phyloP scores from a whole-genome alignment of 2,329 filamentous ascomycete genomes.

The Cladosporium halotolerans region DNA sequence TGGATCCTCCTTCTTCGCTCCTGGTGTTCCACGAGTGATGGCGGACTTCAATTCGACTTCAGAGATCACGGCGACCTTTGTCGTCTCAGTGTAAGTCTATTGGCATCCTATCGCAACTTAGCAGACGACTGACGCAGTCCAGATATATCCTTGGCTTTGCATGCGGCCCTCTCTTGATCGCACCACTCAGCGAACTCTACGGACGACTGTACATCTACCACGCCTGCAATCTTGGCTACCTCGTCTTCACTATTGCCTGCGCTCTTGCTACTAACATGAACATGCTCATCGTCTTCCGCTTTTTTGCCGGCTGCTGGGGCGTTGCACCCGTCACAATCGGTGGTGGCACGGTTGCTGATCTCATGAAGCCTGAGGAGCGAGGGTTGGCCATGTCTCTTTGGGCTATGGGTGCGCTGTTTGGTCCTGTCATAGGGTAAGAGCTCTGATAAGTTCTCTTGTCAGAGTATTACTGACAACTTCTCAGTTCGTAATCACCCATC shows the following conservation, averaged over 20 bases:
- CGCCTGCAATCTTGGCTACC: slow-evolving; percentile 5
- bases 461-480: background rate
- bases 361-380: slow-evolving; percentile 21
- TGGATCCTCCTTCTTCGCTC: slow-evolving; percentile 41
- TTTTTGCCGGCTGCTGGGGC: slow-evolving; percentile 45
- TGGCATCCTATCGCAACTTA: slow-evolving; percentile 28
- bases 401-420: slow-evolving; percentile 23
- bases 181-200: slow-evolving; percentile 42
- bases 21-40: slow-evolving; percentile 36
- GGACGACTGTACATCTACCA: slow-evolving; percentile 7
- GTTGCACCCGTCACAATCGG: slow-evolving; percentile 45
- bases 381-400: slow-evolving; percentile 24
- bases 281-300: slow-evolving; percentile 38
- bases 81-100: slow-evolving; percentile 40
- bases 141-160: slow-evolving; percentile 43
- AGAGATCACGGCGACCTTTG: slow-evolving; percentile 43
- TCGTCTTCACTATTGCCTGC: slow-evolving; percentile 34
- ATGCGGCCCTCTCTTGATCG: slow-evolving; percentile 43
- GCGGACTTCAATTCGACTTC: slow-evolving; percentile 39
- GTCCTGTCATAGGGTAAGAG: slow-evolving; percentile 14
- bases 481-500: too few relatives aligned
- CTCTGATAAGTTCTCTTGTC: too few relatives aligned
- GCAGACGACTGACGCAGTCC: slow-evolving; percentile 24
- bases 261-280: slow-evolving; percentile 33
- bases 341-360: slow-evolving; percentile 28